phyloP scores from a whole-genome alignment of 2,329 filamentous ascomycete species.

The Neonectria ditissima region DNA sequence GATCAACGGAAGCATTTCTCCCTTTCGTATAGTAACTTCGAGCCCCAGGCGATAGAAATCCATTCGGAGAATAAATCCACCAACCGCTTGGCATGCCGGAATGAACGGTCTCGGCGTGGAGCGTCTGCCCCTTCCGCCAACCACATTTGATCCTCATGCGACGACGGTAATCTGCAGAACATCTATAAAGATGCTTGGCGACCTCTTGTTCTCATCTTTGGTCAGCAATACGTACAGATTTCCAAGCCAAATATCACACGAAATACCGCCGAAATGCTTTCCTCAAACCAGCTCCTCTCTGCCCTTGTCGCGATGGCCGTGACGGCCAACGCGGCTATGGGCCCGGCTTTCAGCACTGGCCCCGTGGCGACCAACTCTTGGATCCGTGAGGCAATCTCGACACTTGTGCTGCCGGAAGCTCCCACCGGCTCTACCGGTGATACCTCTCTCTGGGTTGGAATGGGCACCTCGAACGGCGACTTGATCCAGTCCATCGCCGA shows the following conservation, averaged over 20 bases:
- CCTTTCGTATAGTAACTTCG: not conserved
- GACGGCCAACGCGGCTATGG: slow-evolving; percentile 45
- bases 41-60: not conserved
- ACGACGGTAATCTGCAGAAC: not conserved
- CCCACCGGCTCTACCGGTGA: slow-evolving; percentile 53
- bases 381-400: slow-evolving; percentile 58
- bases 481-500: slow-evolving; percentile 61
- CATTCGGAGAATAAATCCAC: not conserved
- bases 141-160: not conserved
- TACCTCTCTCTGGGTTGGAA: slow-evolving; percentile 60
- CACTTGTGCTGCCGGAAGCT: slow-evolving; percentile 54
- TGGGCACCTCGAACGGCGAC: slow-evolving; percentile 60
- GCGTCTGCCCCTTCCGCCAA: not conserved
- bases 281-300: slow-evolving; percentile 29
- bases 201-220: not conserved
- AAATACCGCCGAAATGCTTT: slow-evolving; percentile 31
- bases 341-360: slow-evolving; percentile 57
- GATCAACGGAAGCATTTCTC: not conserved
- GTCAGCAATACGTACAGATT: not conserved
- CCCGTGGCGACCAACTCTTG: slow-evolving; percentile 54
- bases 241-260: not conserved
- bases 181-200: not conserved
- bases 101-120: not conserved
- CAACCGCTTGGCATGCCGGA: not conserved
- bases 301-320: slow-evolving; percentile 34